A percentile compares a stretch with the other conserved stretches of the same genome.
Evolutionary conservation across 306 rosid species (phyloP).

Genomic region (Cicer pinnatifidum): DNA sequence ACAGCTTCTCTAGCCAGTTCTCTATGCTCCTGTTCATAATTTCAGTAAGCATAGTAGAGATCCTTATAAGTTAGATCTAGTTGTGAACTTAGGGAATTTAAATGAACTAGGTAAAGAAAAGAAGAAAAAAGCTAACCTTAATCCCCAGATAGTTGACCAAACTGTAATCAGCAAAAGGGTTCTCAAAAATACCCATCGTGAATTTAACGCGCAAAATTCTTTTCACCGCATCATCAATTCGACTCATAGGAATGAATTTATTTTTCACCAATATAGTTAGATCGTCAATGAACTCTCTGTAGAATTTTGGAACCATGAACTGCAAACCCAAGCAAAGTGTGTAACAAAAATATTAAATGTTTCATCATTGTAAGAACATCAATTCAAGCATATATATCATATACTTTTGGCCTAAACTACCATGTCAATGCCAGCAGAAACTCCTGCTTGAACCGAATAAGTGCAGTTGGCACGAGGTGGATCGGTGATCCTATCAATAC

Average conservation of each 20-base stretch:
- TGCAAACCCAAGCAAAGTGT: constrained; percentile 41
- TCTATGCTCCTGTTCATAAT: constrained; percentile 53
- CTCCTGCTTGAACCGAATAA: constrained; percentile 53
- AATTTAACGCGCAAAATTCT: constrained; percentile 59
- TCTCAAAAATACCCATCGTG: constrained; percentile 58
- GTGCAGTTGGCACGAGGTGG: constrained; percentile 55
- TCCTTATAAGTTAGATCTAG: constrained; percentile 16
- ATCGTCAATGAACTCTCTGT: constrained; percentile 47
- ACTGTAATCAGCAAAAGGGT: constrained; percentile 54
- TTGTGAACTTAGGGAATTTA: background rate
- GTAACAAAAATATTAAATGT: constrained; percentile 13
- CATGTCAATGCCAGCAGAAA: constrained; percentile 62
- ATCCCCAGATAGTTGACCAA: constrained; percentile 50
- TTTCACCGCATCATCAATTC: constrained; percentile 58
- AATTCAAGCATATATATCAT: background rate
- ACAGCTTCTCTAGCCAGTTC: constrained; percentile 57
- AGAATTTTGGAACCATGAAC: constrained; percentile 53
- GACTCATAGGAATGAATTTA: constrained; percentile 49
- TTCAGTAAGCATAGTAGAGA: constrained; percentile 8
- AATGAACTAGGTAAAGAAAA: background rate
- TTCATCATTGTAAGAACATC: constrained; percentile 10
- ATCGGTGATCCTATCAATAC: constrained; percentile 55
- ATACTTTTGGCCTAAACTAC: constrained; percentile 34
- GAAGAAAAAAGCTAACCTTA: constrained; percentile 46
- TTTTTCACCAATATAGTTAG: constrained; percentile 53